Evolutionary conservation across 371 early-diverging fungal species (phyloP).

Genomic region (Syncephalastrum racemosum): DNA sequence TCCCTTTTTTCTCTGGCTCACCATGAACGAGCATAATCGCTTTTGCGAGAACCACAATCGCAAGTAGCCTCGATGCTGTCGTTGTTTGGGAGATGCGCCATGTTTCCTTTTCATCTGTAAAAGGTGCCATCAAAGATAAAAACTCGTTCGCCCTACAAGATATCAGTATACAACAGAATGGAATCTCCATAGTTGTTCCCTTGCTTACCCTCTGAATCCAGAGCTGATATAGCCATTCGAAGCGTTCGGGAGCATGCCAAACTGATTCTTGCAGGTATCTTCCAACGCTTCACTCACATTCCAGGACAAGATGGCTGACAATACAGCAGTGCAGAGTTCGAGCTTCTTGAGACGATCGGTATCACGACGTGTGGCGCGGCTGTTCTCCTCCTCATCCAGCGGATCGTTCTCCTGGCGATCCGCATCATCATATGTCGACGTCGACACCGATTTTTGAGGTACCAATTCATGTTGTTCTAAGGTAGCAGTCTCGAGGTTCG

Average conservation of each 20-base stretch:
- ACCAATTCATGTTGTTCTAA: too few relatives aligned
- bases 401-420: constrained; percentile 36
- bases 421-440: constrained; percentile 34
- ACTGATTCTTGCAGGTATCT: constrained; percentile 27
- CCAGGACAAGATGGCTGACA: constrained; percentile 57
- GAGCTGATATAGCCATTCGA: constrained; percentile 32
- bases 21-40: constrained; percentile 46
- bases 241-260: constrained; percentile 26
- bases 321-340: constrained; percentile 37
- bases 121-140: constrained; percentile 57
- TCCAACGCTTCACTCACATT: constrained; percentile 48
- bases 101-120: constrained; percentile 27
- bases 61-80: constrained; percentile 60
- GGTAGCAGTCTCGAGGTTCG: constrained; percentile 9
- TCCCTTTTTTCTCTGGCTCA: background rate
- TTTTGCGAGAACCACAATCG: constrained; percentile 56
- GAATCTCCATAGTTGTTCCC: background rate
- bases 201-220: constrained; percentile 64
- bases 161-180: too few relatives aligned
- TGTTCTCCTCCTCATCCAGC: constrained; percentile 23
- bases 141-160: constrained; percentile 47
- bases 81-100: constrained; percentile 67
- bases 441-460: constrained; percentile 34
- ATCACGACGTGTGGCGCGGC: constrained; percentile 12
- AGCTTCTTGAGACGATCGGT: constrained; percentile 15